A percentile compares a stretch with the other conserved stretches of the same genome.
phyloP scores from a whole-genome alignment of 2,329 filamentous ascomycete genomes.

The Colletotrichum limetticola region DNA sequence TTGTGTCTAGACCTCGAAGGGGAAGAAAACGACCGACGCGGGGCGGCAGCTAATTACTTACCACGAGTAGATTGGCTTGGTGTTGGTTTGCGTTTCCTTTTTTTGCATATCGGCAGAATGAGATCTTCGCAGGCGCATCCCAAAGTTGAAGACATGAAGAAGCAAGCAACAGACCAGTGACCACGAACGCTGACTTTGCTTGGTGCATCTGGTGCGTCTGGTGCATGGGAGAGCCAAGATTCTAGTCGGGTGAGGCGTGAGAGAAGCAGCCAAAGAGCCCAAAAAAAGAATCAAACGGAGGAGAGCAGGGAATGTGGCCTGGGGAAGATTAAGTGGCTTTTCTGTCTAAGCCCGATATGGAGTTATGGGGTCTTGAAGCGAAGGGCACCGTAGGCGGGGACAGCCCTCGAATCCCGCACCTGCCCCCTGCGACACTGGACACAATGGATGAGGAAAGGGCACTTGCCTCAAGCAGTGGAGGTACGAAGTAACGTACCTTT shows the following conservation, averaged over 20 bases:
- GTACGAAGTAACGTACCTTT: neutral
- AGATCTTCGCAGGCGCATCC: neutral
- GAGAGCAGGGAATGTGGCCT: constrained; percentile 6
- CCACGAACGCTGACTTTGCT: neutral
- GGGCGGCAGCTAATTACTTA: neutral
- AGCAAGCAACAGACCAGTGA: constrained; percentile 13
- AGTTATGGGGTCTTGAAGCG: neutral
- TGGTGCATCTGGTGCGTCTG: too few species aligned
- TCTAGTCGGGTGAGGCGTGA: neutral
- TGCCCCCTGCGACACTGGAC: neutral
- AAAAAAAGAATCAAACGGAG: constrained; percentile 15
- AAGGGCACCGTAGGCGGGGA: neutral
- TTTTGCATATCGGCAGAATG: constrained; percentile 23
- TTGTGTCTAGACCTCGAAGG: neutral
- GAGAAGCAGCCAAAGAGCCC: neutral
- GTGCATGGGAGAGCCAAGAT: neutral
- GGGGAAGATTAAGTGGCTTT: constrained; percentile 25
- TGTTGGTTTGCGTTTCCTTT: neutral
- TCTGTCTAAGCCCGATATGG: neutral
- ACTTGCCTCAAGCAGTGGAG: too few species aligned
- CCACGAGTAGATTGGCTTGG: constrained; percentile 22
- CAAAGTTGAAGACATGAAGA: constrained; percentile 21
- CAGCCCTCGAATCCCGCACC: constrained; percentile 5
- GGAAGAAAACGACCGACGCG: neutral
- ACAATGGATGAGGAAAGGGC: neutral